Base-by-base conservation (phyloP, 1,284 basidiomycete species). In the Ceratobasidium sp. region DNA sequence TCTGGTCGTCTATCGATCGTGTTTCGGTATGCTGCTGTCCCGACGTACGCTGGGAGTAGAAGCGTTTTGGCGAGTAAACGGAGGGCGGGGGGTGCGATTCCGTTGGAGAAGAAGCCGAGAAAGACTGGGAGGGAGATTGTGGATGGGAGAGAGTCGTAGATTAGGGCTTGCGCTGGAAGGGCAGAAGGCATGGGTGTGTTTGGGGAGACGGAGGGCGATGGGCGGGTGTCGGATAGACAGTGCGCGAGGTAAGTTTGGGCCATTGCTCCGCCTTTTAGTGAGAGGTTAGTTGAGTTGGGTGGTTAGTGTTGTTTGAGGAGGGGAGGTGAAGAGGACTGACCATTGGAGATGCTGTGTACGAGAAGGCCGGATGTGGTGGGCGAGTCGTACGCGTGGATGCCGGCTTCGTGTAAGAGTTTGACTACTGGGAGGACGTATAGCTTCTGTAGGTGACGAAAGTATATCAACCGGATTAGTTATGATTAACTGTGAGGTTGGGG, bases 261-360 rank as follows among this genome's bases (percentile, higher is more conserved):
- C 12, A 75, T 23, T 15, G 61, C 73, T 17, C 73, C 73, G 3
- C 61, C 73, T 75, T 26, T 44, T 28, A 46, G n/a, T 12, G 17
- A 3, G 10, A 73, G 46, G 20, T 66, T 50, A 50, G 46, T 9
- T 46, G 26, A 23, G 23, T 48, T 73, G 26, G 4, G 42, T n/a
- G n/a, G n/a, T n/a, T n/a, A n/a, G n/a, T n/a, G n/a, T n/a, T n/a
- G n/a, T n/a, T n/a, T n/a, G n/a, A n/a, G 44, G 20, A 38, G 10
- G 12, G 28, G 46, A 4, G n/a, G 54, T 26, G 12, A 28, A 15
- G 40, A 3, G 61, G 1, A 13, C 73, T 26, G 15, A 75, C 73
- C 73, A 38, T 75, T 75, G 17, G 73, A 75, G 48, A 75, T 38
- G 15, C 44, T 48, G 50, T 75, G 73, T 50, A 75, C 61, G n/a